These are phyloP conservation scores for Darksidea phi DNA, from an alignment of 495 filamentous ascomycete genomes.

Conservation along the genomic window DNA sequence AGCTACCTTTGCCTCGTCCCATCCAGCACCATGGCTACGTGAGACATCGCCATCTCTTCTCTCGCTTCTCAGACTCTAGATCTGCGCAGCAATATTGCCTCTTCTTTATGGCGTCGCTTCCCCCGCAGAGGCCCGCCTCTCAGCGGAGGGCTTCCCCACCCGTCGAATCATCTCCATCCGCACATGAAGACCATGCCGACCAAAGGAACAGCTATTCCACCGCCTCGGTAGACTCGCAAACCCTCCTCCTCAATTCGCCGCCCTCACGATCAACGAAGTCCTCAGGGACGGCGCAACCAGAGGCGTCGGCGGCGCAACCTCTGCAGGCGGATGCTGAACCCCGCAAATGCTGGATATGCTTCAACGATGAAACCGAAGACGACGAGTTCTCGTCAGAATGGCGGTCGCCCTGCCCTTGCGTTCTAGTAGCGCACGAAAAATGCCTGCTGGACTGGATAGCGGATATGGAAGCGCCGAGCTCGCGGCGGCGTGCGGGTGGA, in stretches of 20 bases:
- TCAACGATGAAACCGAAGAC: slow-evolving; percentile 78
- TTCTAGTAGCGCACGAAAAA: slow-evolving; percentile 82
- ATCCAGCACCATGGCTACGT: background rate
- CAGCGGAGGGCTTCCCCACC: slow-evolving; percentile 23
- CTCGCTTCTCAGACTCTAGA: no score
- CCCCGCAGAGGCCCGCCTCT: slow-evolving; percentile 29
- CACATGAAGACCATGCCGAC: slow-evolving; percentile 18
- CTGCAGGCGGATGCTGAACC: slow-evolving; percentile 39
- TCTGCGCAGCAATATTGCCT: background rate
- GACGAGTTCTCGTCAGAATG: slow-evolving; percentile 65
- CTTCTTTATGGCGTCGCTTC: slow-evolving; percentile 36
- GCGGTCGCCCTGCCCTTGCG: slow-evolving; percentile 85
- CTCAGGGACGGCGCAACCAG: background rate
- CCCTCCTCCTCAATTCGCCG: slow-evolving; percentile 39
- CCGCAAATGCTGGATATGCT: slow-evolving; percentile 91
- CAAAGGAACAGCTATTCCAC: slow-evolving; percentile 35
- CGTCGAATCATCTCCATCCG: slow-evolving; percentile 11
- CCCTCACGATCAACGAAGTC: background rate
- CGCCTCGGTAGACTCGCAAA: slow-evolving; percentile 41
- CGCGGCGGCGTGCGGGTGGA: slow-evolving; percentile 50
- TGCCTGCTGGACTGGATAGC: slow-evolving; percentile 91
- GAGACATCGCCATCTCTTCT: no score
- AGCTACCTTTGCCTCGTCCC: background rate
- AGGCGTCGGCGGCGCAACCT: background rate
- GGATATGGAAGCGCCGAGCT: slow-evolving; percentile 66